Evolutionary conservation across 129 eudicot genomes (phyloP), one percentile per base, ranked within the genome.

Genomic region (Flaveria bidentis): DNA sequence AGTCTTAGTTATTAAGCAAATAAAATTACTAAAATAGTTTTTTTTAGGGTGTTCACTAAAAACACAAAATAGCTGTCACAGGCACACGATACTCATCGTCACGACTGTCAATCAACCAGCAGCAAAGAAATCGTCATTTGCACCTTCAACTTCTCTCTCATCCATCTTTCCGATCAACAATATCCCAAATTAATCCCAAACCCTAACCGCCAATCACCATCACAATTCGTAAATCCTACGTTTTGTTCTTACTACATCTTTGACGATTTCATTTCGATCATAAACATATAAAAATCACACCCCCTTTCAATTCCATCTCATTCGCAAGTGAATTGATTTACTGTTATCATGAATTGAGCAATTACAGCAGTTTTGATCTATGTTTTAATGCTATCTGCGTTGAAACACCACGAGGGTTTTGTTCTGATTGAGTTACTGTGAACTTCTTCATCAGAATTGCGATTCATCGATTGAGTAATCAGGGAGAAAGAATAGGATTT

Each of bases 41-140:
- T 28, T 28, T 28, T 30, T 4, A 30, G 4, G 36, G 36, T 30
- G 36, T 4, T 30, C 41, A 36, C 41, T 5, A 1, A 50, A 50
- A 50, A 50, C 55, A n/a, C 2, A 9, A 42, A 57, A 12, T 56
- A 57, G 81, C 76, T 69, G 82, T 78, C 82, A 78, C 82, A 78
- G 47, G 70, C 76, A 45, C 57, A 57, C 65, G 10, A 36, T 23
- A 64, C 28, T 26, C 60, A 26, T 14, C 41, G 13, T 46, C 71
- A 49, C n/a, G 79, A 75, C 80, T 64, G 65, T 64, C 71, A 64
- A 64, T 5, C 41, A 5, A 36, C 41, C 41, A 36, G 7, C 41
- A 36, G 7, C 41, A 36, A 36, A 36, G 41, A 69, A 46, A 30
- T 26, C 76, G 63, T 69, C 69, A 50, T 78, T 78, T 62, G 8